Base-by-base conservation (phyloP, 257 asterid genomes). In the Sherardia arvensis region DNA sequence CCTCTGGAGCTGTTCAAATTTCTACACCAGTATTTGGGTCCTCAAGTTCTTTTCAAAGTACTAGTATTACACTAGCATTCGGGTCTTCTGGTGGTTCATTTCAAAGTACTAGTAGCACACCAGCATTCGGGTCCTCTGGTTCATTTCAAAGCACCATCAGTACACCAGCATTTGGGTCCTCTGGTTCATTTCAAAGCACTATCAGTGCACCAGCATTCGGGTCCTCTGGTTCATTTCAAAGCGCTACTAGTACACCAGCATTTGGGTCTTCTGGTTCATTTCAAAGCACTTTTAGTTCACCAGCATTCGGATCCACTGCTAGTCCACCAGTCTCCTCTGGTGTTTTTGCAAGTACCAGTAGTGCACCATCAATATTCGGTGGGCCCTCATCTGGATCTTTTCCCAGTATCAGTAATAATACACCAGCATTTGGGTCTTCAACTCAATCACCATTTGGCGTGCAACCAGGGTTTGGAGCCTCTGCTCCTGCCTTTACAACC, bases 381-480 rank as follows among this genome's bases (percentile, higher is more conserved):
- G n/a, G n/a, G n/a, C n/a, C n/a, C n/a, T n/a, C n/a, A n/a, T n/a
- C n/a, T n/a, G n/a, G n/a, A n/a, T n/a, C n/a, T n/a, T n/a, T n/a
- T n/a, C n/a, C n/a, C n/a, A n/a, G n/a, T n/a, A n/a, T n/a, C n/a
- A n/a, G n/a, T 20, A 78, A 61, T 61, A 65, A 72, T 56, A 69
- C 78, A 28, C 74, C 82, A 38, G 57, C 54, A 51, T 84, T 79
- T 53, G 76, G 75, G 55, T 72, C 79, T 32, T 48, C 82, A 57
- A 62, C 73, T 22, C 73, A 75, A 48, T 29, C 78, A 4, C 40
- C 78, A 4, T 53, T 75, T 26, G 49, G 54, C 55, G 26, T 64
- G 11, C 73, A 56, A 36, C 66, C 81, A 10, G 51, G 66, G 34
- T 81, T 83, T 69, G 77, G 75, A 7, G 74, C 58, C 28, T 30